phyloP scores from a whole-genome alignment of 768 basidiomycete genomes.

The Steccherinum ochraceum region DNA sequence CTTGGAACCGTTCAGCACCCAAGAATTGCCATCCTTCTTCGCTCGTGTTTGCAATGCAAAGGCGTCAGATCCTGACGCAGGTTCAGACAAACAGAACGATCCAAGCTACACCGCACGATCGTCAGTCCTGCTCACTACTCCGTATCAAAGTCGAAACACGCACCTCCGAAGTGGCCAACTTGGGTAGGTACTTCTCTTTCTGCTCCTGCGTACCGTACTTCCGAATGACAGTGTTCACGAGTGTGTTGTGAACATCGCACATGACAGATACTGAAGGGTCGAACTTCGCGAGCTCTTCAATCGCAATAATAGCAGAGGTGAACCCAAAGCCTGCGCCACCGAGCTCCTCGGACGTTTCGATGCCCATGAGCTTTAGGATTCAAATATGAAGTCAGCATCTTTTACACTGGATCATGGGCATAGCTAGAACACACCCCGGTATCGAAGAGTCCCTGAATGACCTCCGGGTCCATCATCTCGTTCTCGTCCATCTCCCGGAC shows the following conservation, averaged over 20 bases:
- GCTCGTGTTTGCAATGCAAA: conserved; percentile 94
- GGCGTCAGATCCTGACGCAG: conserved; percentile 92
- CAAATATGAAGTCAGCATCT: background rate
- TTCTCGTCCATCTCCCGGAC: conserved; percentile 98
- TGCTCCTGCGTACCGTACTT: conserved; percentile 81
- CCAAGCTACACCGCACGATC: conserved; percentile 75
- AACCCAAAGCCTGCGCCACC: conserved; percentile 90
- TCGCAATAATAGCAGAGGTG: conserved; percentile 90
- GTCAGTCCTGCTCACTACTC: background rate
- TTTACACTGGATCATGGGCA: background rate
- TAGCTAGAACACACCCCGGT: conserved; percentile 65
- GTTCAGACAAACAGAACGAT: conserved; percentile 92
- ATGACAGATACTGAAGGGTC: conserved; percentile 96
- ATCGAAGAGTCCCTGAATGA: conserved; percentile 88
- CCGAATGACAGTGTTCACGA: conserved; percentile 92
- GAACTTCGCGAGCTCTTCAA: conserved; percentile 94
- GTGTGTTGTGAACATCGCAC: conserved; percentile 98
- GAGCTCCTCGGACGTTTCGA: conserved; percentile 80
- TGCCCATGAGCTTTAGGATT: conserved; percentile 81
- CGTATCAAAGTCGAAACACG: conserved; percentile 4
- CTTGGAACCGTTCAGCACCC: conserved; percentile 93
- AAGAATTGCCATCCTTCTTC: conserved; percentile 77
- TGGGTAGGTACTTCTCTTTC: conserved; percentile 83
- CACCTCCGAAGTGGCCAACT: conserved; percentile 74
- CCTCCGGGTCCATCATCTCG: conserved; percentile 83